Evolutionary conservation across 208 protist genomes (phyloP).

Genomic region (Wallacemonas collosoma): DNA sequence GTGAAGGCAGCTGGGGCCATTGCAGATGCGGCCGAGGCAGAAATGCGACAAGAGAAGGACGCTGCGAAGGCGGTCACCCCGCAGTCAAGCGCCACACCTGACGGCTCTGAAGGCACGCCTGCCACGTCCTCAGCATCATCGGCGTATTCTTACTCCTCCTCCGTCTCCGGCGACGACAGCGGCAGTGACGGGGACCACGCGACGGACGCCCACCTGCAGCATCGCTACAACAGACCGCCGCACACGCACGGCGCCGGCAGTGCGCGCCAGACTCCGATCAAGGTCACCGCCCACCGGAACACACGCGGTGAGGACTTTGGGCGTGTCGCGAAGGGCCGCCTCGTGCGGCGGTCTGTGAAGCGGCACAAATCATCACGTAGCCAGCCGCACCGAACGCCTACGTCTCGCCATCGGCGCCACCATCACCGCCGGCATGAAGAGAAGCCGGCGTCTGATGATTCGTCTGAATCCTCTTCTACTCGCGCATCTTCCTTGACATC

Average conservation of each 20-base stretch:
- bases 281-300: neutral
- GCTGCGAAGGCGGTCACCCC: too few relatives aligned
- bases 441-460: neutral
- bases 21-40: neutral
- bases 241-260: neutral
- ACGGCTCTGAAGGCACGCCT: too few relatives aligned
- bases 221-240: slow-evolving; percentile 2
- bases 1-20: neutral
- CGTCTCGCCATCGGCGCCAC: neutral
- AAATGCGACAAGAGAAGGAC: neutral
- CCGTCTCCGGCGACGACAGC: neutral
- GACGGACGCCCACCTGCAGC: neutral
- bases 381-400: too few relatives aligned
- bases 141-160: neutral
- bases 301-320: neutral
- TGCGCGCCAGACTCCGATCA: neutral
- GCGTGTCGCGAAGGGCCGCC: neutral
- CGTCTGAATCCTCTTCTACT: neutral
- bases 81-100: too few relatives aligned
- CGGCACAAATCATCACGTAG: neutral
- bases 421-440: neutral
- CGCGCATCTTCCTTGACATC: slow-evolving; percentile 5
- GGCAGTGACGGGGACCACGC: neutral
- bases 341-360: slow-evolving; percentile 6
- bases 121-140: neutral